Conservation (phyloP, 441 rosid species). For the Croton setiger region DNA sequence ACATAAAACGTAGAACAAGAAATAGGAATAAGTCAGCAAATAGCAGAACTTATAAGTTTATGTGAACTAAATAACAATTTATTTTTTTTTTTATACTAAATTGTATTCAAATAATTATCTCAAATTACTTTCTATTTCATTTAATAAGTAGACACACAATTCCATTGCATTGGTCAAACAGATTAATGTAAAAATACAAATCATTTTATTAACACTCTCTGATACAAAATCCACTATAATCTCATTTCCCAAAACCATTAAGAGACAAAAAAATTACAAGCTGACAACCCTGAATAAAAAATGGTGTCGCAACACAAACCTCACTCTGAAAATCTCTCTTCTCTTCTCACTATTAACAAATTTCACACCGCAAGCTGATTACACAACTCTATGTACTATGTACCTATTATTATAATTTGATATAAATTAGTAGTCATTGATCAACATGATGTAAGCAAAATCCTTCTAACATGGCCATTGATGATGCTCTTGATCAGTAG, state of each 20-base stretch:
- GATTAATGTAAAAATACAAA: too few relatives aligned
- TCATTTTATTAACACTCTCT: background rate
- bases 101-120: too few relatives aligned
- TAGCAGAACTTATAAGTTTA: too few relatives aligned
- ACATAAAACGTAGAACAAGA: too few relatives aligned
- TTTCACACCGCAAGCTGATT: constrained; percentile 37
- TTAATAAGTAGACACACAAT: too few relatives aligned
- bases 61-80: too few relatives aligned
- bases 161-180: too few relatives aligned
- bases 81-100: too few relatives aligned
- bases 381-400: constrained; percentile 15
- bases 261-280: constrained; percentile 14
- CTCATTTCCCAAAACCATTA: constrained; percentile 18
- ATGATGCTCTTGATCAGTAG: constrained; percentile 37
- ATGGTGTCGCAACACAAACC: constrained; percentile 22
- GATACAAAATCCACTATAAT: background rate
- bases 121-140: too few relatives aligned
- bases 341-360: constrained; percentile 10
- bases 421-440: constrained; percentile 25
- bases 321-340: constrained; percentile 21
- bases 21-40: too few relatives aligned
- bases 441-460: background rate
- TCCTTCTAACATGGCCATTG: constrained; percentile 39
- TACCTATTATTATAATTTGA: constrained; percentile 12
- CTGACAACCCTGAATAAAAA: constrained; percentile 25